A percentile compares a stretch with the other conserved stretches of the same genome.
phyloP scores from a whole-genome alignment of 257 asterid species.

The Ophiorrhiza pumila region DNA sequence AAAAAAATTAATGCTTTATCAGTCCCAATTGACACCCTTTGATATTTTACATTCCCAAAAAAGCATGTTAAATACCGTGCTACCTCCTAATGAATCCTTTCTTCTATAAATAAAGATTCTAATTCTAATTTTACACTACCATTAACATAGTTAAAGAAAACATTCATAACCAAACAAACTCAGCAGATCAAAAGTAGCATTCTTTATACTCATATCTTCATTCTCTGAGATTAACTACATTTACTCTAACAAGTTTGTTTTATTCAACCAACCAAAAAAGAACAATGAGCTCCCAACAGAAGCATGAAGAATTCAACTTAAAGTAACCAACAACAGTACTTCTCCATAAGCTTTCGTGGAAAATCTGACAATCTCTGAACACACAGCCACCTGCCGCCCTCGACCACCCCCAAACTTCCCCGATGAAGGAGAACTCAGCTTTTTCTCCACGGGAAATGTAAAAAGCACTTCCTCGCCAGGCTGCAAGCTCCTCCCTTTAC shows the following conservation, averaged over 20 bases:
- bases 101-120: neutral
- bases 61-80: neutral
- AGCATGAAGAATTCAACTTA: neutral
- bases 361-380: constrained; percentile 89
- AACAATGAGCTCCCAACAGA: neutral
- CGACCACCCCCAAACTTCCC: constrained; percentile 76
- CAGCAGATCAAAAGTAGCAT: neutral
- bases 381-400: constrained; percentile 53
- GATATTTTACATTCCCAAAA: neutral
- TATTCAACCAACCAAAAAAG: neutral
- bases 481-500: constrained; percentile 75
- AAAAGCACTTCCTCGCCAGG: constrained; percentile 69
- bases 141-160: neutral
- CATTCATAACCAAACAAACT: neutral
- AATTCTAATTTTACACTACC: neutral
- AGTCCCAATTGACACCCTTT: neutral
- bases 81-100: neutral
- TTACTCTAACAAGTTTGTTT: neutral
- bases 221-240: neutral
- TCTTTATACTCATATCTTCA: neutral
- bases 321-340: constrained; percentile 37
- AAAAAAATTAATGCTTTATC: neutral
- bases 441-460: constrained; percentile 63
- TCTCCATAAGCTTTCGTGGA: constrained; percentile 72
- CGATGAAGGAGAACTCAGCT: constrained; percentile 40